Evolutionary conservation across 2,329 filamentous ascomycete species (phyloP), one percentile per base, ranked within the genome.

Genomic region (Fusarium annulatum): DNA sequence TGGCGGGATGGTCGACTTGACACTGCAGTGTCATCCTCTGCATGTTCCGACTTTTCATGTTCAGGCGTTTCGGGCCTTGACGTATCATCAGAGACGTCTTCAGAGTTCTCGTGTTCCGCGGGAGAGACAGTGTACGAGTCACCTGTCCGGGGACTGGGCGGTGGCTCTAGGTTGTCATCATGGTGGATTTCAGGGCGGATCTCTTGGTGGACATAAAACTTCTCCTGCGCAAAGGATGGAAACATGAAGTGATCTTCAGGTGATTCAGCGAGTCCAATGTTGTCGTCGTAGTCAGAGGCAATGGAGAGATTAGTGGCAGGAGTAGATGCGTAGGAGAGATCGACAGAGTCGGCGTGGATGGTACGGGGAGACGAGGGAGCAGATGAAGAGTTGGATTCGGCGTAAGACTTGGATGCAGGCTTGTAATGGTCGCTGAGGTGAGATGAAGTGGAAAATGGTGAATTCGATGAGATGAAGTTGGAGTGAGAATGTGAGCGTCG

Each of bases 21-120:
- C 42, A 97, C 87, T 16, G 92, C 92, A 15, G 91, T 93, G 81
- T 97, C 95, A 76, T 97, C 95, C 74, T 93, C 92, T 14, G 93
- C 92, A 38, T 91, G 88, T 51, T 91, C 88, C 14, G 83, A 69
- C 23, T 69, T 69, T 53, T 69, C 83, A 36, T 86, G 75, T 36
- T 89, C 84, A 43, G 91, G 87, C 4, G 88, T 89, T 66, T 89
- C 89, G 9, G 91, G 89, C 42, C 88, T 85, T 18, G 88, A 87
- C n/a, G 87, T 84, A 63, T 81, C 78, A 26, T 81, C 78, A 33
- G 75, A 77, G 21, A 46, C 57, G 21, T 76, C 74, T 21, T 82
- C 82, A 8, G 90, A 88, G 33, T 81, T 83, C 45, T 89, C 87
- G 49, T 87, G 86, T 36, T 88, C 87, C n/a, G 85, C 82, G 19